phyloP scores from a whole-genome alignment of 441 rosid genomes.

The Adansonia madagascariensis region DNA sequence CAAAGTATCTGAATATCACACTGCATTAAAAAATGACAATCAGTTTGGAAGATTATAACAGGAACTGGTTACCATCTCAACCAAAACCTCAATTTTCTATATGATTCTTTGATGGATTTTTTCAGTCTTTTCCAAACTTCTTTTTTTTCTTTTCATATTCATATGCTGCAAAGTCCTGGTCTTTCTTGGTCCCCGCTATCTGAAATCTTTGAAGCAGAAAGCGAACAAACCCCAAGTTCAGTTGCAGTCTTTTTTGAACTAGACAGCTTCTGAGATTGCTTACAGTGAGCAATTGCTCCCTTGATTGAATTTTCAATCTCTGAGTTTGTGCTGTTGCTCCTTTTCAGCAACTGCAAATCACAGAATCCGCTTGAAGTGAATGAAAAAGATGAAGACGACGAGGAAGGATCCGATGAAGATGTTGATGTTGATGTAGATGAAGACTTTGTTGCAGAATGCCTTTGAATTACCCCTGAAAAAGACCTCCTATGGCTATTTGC shows the following conservation, averaged over 20 bases:
- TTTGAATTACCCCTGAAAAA: conserved; percentile 71
- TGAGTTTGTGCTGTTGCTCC: conserved; percentile 62
- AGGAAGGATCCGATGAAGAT: conserved; percentile 53
- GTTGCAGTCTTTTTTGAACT: conserved; percentile 43
- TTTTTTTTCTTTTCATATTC: conserved; percentile 14
- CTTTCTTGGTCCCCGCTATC: conserved; percentile 43
- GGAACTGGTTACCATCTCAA: conserved; percentile 37
- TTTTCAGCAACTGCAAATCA: conserved; percentile 60
- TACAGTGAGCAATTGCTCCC: conserved; percentile 95
- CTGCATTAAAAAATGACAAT: conserved; percentile 26
- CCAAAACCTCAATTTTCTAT: conserved; percentile 31
- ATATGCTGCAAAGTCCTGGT: conserved; percentile 39
- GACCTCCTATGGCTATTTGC: conserved; percentile 61
- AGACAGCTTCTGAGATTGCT: conserved; percentile 56
- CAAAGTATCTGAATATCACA: conserved; percentile 20
- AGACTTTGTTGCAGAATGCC: conserved; percentile 52
- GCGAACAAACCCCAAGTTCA: conserved; percentile 47
- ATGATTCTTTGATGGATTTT: conserved; percentile 16
- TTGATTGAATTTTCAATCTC: conserved; percentile 75
- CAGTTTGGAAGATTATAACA: conserved; percentile 23
- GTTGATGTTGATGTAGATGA: conserved; percentile 42
- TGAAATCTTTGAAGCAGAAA: conserved; percentile 44
- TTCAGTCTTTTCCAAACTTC: not conserved
- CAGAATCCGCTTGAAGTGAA: conserved; percentile 53
- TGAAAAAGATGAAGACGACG: conserved; percentile 65